These are phyloP conservation scores for Emergomyces orientalis DNA, from an alignment of 2,329 filamentous ascomycete species.

Conservation along the genomic window DNA sequence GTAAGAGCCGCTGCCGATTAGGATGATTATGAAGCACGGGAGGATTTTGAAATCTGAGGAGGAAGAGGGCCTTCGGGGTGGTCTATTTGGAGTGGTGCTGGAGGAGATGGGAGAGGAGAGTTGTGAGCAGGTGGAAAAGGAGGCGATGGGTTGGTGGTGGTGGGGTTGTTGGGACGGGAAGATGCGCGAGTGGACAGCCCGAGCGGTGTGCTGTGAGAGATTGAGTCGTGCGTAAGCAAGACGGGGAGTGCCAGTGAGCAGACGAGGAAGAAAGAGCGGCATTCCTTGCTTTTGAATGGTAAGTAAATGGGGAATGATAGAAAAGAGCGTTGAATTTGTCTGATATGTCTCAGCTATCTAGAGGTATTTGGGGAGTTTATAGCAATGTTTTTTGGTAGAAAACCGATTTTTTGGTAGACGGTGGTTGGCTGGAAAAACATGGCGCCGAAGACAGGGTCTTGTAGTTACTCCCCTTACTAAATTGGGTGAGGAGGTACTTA, in stretches of 20 bases:
- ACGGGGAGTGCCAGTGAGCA: not conserved
- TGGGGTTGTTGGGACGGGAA: not conserved
- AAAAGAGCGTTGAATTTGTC: not conserved
- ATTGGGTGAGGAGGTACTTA: not conserved
- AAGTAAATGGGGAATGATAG: not conserved
- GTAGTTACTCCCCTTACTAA: not conserved
- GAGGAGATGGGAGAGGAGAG: slow-evolving; percentile 12
- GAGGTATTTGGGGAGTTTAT: not conserved
- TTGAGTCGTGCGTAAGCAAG: not conserved
- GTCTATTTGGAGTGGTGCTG: slow-evolving; percentile 19
- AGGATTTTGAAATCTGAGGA: slow-evolving; percentile 33
- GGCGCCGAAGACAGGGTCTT: not conserved
- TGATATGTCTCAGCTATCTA: not conserved
- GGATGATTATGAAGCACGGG: slow-evolving; percentile 37
- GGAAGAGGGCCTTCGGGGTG: slow-evolving; percentile 22
- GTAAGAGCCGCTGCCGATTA: slow-evolving; percentile 43
- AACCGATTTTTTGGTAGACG: not conserved
- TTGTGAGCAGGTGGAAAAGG: not conserved
- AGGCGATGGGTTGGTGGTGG: not conserved
- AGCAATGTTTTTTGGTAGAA: not conserved
- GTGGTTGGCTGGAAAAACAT: not conserved
- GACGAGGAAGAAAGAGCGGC: not conserved
- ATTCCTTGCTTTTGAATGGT: not conserved
- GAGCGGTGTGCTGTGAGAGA: not conserved
- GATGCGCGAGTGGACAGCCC: not conserved